These are phyloP conservation scores for Pleurotus tuoliensis DNA, from an alignment of 768 basidiomycete genomes.

Conservation along the genomic window DNA sequence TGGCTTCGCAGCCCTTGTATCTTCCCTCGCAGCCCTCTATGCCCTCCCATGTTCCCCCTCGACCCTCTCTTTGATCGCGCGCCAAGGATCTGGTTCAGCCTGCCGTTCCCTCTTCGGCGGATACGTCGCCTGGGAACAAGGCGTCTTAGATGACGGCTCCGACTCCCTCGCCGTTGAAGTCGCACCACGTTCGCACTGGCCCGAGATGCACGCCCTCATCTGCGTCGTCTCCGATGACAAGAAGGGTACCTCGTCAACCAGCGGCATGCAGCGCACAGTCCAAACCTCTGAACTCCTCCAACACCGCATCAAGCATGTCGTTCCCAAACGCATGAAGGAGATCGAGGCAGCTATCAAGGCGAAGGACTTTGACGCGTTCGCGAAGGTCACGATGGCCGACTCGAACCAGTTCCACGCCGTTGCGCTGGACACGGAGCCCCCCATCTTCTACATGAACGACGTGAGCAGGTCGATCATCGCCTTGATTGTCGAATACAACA, in stretches of 20 bases:
- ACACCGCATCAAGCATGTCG: constrained; percentile 83
- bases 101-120: constrained; percentile 98
- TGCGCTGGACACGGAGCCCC: constrained; percentile 93
- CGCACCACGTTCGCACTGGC: constrained; percentile 86
- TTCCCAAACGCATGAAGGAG: constrained; percentile 79
- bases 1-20: constrained; percentile 92
- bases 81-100: constrained; percentile 96
- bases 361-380: constrained; percentile 86
- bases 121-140: constrained; percentile 93
- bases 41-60: constrained; percentile 73
- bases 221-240: constrained; percentile 95
- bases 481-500: constrained; percentile 90
- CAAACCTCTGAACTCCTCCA: constrained; percentile 86
- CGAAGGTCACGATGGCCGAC: constrained; percentile 91
- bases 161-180: constrained; percentile 90
- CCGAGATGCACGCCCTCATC: constrained; percentile 93
- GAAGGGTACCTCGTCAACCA: constrained; percentile 92
- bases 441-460: constrained; percentile 99
- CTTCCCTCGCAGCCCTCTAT: constrained; percentile 87
- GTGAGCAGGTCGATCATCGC: constrained; percentile 91
- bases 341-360: constrained; percentile 78
- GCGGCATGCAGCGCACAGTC: constrained; percentile 97
- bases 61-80: constrained; percentile 86
- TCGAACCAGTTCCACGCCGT: constrained; percentile 99
- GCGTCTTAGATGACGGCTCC: constrained; percentile 57